phyloP scores from a whole-genome alignment of 495 filamentous ascomycete genomes.

The Neurospora sp. region DNA sequence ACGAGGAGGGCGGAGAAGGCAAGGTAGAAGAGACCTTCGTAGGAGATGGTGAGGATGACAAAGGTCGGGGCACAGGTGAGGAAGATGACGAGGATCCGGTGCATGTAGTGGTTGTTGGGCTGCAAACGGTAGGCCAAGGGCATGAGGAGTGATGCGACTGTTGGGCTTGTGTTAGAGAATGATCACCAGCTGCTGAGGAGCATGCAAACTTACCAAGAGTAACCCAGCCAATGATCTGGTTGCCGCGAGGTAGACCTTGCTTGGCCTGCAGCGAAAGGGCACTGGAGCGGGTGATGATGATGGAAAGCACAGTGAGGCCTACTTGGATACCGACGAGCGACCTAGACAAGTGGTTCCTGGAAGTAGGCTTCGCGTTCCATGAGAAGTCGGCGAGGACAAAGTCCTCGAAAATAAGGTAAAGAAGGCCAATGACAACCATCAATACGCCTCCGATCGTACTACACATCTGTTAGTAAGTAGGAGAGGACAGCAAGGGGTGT shows the following conservation, averaged over 20 bases:
- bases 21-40: slow-evolving; percentile 95
- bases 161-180: slow-evolving; percentile 6
- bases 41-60: slow-evolving; percentile 93
- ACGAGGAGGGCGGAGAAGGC: slow-evolving; percentile 75
- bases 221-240: slow-evolving; percentile 79
- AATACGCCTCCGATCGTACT: slow-evolving; percentile 68
- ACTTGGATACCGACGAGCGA: slow-evolving; percentile 42
- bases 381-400: slow-evolving; percentile 44
- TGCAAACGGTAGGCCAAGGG: slow-evolving; percentile 74
- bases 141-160: slow-evolving; percentile 65
- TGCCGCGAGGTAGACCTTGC: slow-evolving; percentile 77
- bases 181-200: neutral
- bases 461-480: slow-evolving; percentile 20
- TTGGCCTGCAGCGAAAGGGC: slow-evolving; percentile 75
- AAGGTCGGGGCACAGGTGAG: slow-evolving; percentile 89
- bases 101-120: slow-evolving; percentile 81
- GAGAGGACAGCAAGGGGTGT: neutral
- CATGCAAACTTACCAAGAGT: slow-evolving; percentile 53
- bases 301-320: slow-evolving; percentile 75
- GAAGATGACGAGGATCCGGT: slow-evolving; percentile 82
- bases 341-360: slow-evolving; percentile 24
- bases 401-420: slow-evolving; percentile 79
- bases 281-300: slow-evolving; percentile 79
- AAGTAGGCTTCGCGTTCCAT: slow-evolving; percentile 16
- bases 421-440: slow-evolving; percentile 67